A percentile compares a stretch with the other conserved stretches of the same genome.
Evolutionary conservation across 345 rosid genomes (phyloP).

Genomic region (Salix udensis): DNA sequence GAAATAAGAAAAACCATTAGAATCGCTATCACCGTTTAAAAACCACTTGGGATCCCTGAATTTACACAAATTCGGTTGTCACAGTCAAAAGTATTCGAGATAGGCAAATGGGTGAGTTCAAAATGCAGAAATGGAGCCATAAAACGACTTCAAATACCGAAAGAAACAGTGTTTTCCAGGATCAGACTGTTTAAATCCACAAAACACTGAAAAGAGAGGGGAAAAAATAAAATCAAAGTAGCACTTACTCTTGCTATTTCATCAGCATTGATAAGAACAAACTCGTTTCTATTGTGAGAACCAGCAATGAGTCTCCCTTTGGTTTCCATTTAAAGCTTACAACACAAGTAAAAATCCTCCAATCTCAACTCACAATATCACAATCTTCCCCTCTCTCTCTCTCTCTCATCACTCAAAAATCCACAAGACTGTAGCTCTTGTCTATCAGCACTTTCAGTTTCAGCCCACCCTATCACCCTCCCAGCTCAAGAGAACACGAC

Average conservation of each 20-base stretch:
- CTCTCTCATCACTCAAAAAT: constrained; percentile 20
- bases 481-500: constrained; percentile 18
- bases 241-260: constrained; percentile 62
- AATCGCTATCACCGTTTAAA: not conserved
- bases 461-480: not conserved
- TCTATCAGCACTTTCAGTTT: not conserved
- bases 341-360: not conserved
- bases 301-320: constrained; percentile 84
- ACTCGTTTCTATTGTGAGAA: constrained; percentile 89
- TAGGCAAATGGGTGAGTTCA: not conserved
- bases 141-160: not conserved
- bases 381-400: not conserved
- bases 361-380: constrained; percentile 12
- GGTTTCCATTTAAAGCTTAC: constrained; percentile 45
- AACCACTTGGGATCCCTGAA: not conserved
- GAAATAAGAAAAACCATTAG: not conserved
- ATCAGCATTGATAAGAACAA: constrained; percentile 76
- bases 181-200: not conserved
- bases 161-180: not conserved
- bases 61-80: not conserved
- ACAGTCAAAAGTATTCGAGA: not conserved
- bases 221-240: not conserved
- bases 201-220: not conserved
- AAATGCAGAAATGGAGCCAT: not conserved
- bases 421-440: constrained; percentile 16